Percentiles rank a stretch among this genome's conserved stretches.
phyloP scores from a whole-genome alignment of 148 eudicot species.

The Polygonum maritimum region DNA sequence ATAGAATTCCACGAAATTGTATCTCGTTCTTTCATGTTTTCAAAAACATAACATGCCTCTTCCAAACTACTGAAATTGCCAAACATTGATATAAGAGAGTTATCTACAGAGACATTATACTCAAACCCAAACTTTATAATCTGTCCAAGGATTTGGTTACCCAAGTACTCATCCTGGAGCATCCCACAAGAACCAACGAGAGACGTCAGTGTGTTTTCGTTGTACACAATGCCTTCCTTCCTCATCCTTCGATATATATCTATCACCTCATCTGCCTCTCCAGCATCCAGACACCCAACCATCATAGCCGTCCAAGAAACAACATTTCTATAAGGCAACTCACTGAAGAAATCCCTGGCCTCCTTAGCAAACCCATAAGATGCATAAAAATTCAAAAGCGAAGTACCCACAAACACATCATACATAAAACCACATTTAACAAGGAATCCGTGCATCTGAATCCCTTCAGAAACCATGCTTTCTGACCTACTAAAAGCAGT shows the following conservation, averaged over 20 bases:
- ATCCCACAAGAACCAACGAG: slow-evolving; percentile 50
- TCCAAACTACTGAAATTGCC: slow-evolving; percentile 35
- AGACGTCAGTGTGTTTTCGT: slow-evolving; percentile 48
- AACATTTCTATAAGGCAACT: slow-evolving; percentile 51
- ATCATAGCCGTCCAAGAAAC: slow-evolving; percentile 77
- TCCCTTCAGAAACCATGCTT: slow-evolving; percentile 42
- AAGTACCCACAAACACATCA: slow-evolving; percentile 52
- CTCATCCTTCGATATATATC: slow-evolving; percentile 39
- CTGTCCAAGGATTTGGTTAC: slow-evolving; percentile 55
- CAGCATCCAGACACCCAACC: slow-evolving; percentile 42
- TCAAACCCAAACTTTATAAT: slow-evolving; percentile 49
- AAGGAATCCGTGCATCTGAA: slow-evolving; percentile 49
- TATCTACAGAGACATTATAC: slow-evolving; percentile 48
- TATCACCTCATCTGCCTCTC: slow-evolving; percentile 27
- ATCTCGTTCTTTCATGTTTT: slow-evolving; percentile 53
- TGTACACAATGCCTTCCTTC: slow-evolving; percentile 34
- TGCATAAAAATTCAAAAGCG: slow-evolving; percentile 62
- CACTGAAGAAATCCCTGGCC: slow-evolving; percentile 41
- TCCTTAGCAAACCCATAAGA: slow-evolving; percentile 30
- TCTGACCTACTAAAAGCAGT: slow-evolving; percentile 47
- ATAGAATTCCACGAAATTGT: slow-evolving; percentile 78
- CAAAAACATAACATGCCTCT: slow-evolving; percentile 43
- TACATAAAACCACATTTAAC: slow-evolving; percentile 39
- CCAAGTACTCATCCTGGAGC: slow-evolving; percentile 48
- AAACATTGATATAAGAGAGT: slow-evolving; percentile 62